phyloP scores from a whole-genome alignment of 345 rosid genomes.

The Brassica cretica region DNA sequence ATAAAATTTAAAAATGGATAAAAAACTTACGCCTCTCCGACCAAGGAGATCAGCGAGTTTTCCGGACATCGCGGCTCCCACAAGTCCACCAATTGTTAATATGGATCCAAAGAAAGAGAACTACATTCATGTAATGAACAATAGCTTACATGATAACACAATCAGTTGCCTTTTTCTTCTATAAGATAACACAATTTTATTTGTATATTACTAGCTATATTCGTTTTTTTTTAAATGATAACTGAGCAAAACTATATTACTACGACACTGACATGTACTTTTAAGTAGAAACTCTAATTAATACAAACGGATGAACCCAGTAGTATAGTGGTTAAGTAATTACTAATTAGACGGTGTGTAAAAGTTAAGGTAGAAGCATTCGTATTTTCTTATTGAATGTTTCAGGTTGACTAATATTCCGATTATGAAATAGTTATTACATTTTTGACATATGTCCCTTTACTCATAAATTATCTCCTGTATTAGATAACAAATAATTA shows the following conservation, averaged over 20 bases:
- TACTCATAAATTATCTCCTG: neutral
- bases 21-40: conserved; percentile 63
- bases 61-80: conserved; percentile 81
- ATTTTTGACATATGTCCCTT: neutral
- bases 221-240: no score
- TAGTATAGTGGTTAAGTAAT: neutral
- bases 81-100: conserved; percentile 79
- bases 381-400: neutral
- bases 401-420: neutral
- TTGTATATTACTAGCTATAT: neutral
- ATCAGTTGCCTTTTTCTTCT: neutral
- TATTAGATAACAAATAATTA: neutral
- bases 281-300: neutral
- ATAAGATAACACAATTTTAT: neutral
- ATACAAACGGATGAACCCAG: neutral
- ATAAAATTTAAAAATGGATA: neutral
- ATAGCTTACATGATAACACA: neutral
- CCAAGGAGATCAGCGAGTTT: conserved; percentile 72
- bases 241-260: neutral
- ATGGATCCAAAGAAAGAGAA: conserved; percentile 80
- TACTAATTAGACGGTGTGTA: neutral
- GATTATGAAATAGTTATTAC: neutral
- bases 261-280: neutral
- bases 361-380: neutral
- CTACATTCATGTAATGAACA: conserved; percentile 43